These are phyloP conservation scores for Gnaphalium uliginosum DNA, from an alignment of 129 eudicot genomes.

Conservation along the genomic window DNA sequence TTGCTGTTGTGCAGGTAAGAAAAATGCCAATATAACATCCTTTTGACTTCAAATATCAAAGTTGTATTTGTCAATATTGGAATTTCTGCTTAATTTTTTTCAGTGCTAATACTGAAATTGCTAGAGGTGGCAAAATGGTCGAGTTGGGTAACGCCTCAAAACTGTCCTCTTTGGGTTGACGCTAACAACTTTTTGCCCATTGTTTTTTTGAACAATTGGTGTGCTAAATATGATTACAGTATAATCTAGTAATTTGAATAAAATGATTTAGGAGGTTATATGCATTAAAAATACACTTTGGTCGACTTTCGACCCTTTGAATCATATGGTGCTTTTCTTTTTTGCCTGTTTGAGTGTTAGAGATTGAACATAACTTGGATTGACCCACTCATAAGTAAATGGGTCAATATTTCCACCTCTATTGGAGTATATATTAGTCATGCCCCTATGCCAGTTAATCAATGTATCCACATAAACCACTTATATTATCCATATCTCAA, in stretches of 20 bases:
- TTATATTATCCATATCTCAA: too few species aligned
- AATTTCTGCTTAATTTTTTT: neutral
- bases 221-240: neutral
- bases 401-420: too few species aligned
- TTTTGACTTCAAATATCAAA: slow-evolving; percentile 10
- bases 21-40: neutral
- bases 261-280: neutral
- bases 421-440: too few species aligned
- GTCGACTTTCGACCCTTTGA: neutral
- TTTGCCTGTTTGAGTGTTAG: too few species aligned
- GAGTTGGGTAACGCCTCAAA: neutral
- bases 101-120: neutral
- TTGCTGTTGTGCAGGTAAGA: slow-evolving; percentile 91
- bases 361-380: too few species aligned
- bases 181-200: neutral
- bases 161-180: neutral
- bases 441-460: too few species aligned
- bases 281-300: neutral
- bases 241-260: too few species aligned
- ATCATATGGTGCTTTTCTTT: neutral
- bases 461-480: too few species aligned
- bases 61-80: neutral
- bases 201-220: neutral
- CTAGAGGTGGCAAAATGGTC: neutral
- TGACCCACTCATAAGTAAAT: too few species aligned